Base-by-base conservation (phyloP, 768 basidiomycete genomes). In the Tephrocybe sp. region DNA sequence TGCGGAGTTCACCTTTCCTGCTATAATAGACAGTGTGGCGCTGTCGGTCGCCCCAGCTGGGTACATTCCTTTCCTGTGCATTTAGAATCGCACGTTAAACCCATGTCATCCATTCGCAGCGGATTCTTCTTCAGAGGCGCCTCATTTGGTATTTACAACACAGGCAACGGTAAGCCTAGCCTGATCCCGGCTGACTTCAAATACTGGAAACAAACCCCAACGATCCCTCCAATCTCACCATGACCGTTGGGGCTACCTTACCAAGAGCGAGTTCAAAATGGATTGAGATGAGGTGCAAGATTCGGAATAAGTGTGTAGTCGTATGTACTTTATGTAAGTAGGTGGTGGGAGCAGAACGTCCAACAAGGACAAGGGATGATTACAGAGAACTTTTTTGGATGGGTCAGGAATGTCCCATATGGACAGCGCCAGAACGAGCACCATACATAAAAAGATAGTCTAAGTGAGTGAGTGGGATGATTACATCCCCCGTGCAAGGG, bases 121-220 rank as follows among this genome's bases (percentile, higher is more conserved):
- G 68, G 63, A 8, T 70, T 69, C 54, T 69, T 66, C 49, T 74
- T 70, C 62, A 69, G 69, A 51, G 72, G 71, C 2, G 57, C 68
- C 13, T 55, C 69, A 2, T 72, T 71, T 37, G 70, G 67, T 1
- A 51, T 69, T 5, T 74, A 74, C 52, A 71, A 67, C 49, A 71
- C 70, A 0, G 71, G 72, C 18, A 71, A 68, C 44, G 70, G 69
- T 9, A 68, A 61, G 47, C 70, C 71, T 0, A 70, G 61, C 37
- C 56, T 71, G 16, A 53, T 56, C 6, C 66, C 62, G 8, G 71
- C 72, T 0, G 67, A 70, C 47, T 72, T 74, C 45, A 60, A 55
- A 31, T 71, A 70, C 47, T 70, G 70, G 67, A 64, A 66, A 28
- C 72, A 73, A 57, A 62, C 55, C 1, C 57, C 57, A 16, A 31